phyloP scores from a whole-genome alignment of 257 asterid species.

The Ocimum tenuiflorum region DNA sequence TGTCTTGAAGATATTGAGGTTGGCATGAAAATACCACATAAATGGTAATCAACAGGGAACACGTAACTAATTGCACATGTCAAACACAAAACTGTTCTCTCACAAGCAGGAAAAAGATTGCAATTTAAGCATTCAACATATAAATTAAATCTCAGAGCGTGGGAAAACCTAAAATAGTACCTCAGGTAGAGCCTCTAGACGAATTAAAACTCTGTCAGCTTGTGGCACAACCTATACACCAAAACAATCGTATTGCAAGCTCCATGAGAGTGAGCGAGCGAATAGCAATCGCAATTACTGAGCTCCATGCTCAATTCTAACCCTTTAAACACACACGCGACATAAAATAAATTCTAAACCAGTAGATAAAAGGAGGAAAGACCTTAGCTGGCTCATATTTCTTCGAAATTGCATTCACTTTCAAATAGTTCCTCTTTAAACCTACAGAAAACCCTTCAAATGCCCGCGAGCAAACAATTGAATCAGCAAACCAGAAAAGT shows the following conservation, averaged over 20 bases:
- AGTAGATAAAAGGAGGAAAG: not conserved
- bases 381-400: constrained; percentile 80
- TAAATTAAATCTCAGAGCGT: not conserved
- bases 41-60: not conserved
- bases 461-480: not conserved
- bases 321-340: too few species aligned
- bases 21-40: not conserved
- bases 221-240: constrained; percentile 74
- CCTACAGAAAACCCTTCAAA: constrained; percentile 28
- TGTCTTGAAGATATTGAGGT: not conserved
- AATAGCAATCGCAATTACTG: too few species aligned
- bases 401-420: constrained; percentile 56
- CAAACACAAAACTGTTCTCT: not conserved
- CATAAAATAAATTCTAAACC: too few species aligned
- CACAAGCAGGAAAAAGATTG: not conserved
- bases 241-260: too few species aligned
- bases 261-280: not conserved
- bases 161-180: constrained; percentile 31
- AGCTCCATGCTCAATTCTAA: too few species aligned
- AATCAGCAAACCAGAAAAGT: not conserved
- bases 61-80: not conserved
- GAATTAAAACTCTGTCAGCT: constrained; percentile 83
- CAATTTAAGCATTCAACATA: not conserved
- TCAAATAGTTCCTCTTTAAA: constrained; percentile 33
- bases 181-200: constrained; percentile 66